phyloP scores from a whole-genome alignment of 176 grass and related monocot genomes.

The Dactylis glomerata region DNA sequence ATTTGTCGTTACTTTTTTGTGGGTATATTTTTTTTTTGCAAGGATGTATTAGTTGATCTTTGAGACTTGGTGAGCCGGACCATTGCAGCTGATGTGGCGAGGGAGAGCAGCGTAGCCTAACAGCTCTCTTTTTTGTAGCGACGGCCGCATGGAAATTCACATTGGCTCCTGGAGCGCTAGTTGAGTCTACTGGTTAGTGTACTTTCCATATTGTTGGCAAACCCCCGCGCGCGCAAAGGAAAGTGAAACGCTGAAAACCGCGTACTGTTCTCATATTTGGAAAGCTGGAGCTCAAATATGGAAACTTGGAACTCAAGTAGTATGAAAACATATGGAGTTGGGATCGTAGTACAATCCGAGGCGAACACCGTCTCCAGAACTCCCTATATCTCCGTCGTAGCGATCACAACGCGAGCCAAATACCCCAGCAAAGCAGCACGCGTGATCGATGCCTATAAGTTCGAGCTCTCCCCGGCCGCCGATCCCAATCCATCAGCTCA shows the following conservation, averaged over 20 bases:
- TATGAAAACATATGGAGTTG: too few relatives aligned
- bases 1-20: too few relatives aligned
- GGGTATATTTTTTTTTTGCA: too few relatives aligned
- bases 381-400: neutral
- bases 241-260: neutral
- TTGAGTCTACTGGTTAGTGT: too few relatives aligned
- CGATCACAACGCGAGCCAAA: neutral
- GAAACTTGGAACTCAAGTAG: neutral
- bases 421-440: neutral
- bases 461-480: neutral
- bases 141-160: too few relatives aligned
- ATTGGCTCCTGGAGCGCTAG: too few relatives aligned
- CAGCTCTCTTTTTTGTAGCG: too few relatives aligned
- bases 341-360: neutral
- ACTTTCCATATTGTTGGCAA: neutral
- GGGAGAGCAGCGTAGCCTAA: too few relatives aligned
- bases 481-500: neutral
- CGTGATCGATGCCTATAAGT: neutral
- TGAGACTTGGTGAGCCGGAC: too few relatives aligned
- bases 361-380: neutral
- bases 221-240: neutral
- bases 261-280: neutral
- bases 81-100: too few relatives aligned
- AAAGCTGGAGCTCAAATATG: neutral
- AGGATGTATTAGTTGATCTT: too few relatives aligned